Evolutionary conservation across 495 filamentous ascomycete species (phyloP), one percentile per base, ranked within the genome.

Genomic region (Tuber borchii): DNA sequence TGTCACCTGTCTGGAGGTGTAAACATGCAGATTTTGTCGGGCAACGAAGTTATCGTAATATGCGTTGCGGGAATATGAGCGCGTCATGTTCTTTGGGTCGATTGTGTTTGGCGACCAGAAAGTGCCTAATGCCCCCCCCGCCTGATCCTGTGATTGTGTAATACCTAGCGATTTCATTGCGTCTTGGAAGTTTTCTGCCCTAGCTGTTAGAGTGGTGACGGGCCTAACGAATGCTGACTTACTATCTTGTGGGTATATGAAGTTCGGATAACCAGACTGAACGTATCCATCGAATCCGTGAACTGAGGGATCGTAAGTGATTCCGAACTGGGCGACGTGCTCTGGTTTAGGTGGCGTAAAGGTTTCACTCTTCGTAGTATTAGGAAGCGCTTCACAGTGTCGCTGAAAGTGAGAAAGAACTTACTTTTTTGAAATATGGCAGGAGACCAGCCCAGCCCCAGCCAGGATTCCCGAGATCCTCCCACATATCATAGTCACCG

Each of bases 201-300:
- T 37, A 73, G 44, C 12, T 31, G 45, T 70, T 2, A 17, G 6
- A n/a, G 17, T 17, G 8, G 14, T 61, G 37, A 46, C 19, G 20
- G 34, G 22, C 2, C 31, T 9, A 10, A 44, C 20, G 61, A 16
- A 17, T 10, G 37, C 51, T 2, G 2, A 71, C 77, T 16, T 10
- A 79, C 78, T 82, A 42, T 61, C 76, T 68, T 81, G 79, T 34
- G 84, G 85, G 74, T 80, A 87, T 65, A 84, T 84, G 71, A 83
- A 87, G 76, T 80, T 82, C 14, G 85, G 84, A 45, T 86, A 86
- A 4, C 84, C 83, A 46, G 83, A 81, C 45, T 85, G 81, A 6
- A 87, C 72, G 3, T 85, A 85, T 8, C 86, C 86, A 44, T 79
- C 77, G 19, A 75, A 73, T 1, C 85, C 86, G 39, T 84, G 85